Percentiles rank a stretch among this genome's conserved stretches.
These are phyloP conservation scores for Rhodotorula sp. DNA, from an alignment of 1,284 basidiomycete genomes.

Conservation along the genomic window DNA sequence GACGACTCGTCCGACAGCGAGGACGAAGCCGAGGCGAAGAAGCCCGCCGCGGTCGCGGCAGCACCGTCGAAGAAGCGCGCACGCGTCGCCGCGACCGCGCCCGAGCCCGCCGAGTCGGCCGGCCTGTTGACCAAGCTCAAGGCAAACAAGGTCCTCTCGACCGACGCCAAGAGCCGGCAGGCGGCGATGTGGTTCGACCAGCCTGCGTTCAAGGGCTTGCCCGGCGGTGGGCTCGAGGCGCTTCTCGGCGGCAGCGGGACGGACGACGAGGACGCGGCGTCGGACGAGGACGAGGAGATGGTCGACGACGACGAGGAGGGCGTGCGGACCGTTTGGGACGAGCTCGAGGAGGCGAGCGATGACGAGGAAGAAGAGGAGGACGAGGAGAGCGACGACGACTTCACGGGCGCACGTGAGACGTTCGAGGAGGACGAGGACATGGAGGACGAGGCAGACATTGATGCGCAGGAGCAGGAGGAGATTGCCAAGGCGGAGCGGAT, in stretches of 20 bases:
- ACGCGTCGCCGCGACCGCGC: constrained; percentile 31
- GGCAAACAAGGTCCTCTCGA: constrained; percentile 30
- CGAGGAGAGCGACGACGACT: constrained; percentile 59
- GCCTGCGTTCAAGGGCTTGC: constrained; percentile 80
- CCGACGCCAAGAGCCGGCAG: constrained; percentile 53
- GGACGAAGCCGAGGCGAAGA: constrained; percentile 58
- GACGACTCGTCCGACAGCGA: constrained; percentile 60
- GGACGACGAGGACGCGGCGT: constrained; percentile 46
- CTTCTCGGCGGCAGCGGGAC: constrained; percentile 50
- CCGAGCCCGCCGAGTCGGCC: constrained; percentile 14
- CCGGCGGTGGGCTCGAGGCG: constrained; percentile 57
- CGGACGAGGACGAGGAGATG: constrained; percentile 43
- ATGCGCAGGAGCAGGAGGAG: constrained; percentile 65
- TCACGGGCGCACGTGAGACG: constrained; percentile 71
- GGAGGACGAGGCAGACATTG: constrained; percentile 64
- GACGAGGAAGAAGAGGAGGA: constrained; percentile 40
- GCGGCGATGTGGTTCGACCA: constrained; percentile 92
- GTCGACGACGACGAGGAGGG: constrained; percentile 48
- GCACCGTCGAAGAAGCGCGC: constrained; percentile 24
- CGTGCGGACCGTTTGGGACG: constrained; percentile 40
- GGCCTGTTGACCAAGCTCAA: constrained; percentile 41
- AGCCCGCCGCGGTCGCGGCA: constrained; percentile 53
- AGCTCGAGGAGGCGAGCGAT: constrained; percentile 44
- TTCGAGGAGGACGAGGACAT: constrained; percentile 65
- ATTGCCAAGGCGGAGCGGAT: constrained; percentile 60